These are phyloP conservation scores for Copromyces sp. DNA, from an alignment of 495 filamentous ascomycete species.

Conservation along the genomic window DNA sequence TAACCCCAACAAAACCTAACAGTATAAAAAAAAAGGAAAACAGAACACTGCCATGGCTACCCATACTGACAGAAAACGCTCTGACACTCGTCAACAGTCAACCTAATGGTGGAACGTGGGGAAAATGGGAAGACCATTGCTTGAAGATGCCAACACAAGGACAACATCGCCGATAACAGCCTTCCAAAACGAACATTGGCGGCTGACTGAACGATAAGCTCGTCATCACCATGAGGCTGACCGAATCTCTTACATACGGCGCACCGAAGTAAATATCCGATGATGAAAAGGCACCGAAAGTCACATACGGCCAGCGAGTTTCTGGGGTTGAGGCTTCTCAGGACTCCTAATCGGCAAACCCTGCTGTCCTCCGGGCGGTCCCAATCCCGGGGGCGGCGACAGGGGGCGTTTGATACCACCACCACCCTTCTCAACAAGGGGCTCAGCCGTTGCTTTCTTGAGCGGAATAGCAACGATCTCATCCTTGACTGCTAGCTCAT, in stretches of 20 bases:
- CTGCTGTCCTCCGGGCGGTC: not conserved
- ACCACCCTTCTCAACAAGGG: not conserved
- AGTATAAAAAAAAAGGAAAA: not conserved
- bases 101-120: not conserved
- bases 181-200: not conserved
- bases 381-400: not conserved
- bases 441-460: not conserved
- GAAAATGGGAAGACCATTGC: not conserved
- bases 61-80: not conserved
- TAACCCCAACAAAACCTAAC: not conserved
- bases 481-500: slow-evolving; percentile 15
- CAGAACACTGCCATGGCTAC: not conserved
- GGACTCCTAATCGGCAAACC: not conserved
- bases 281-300: not conserved
- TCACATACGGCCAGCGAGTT: not conserved
- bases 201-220: not conserved
- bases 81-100: not conserved
- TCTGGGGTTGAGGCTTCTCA: not conserved
- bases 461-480: slow-evolving; percentile 18
- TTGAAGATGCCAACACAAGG: not conserved
- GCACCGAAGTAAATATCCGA: not conserved
- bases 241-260: not conserved
- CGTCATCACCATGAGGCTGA: not conserved
- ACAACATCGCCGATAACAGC: not conserved
- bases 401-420: not conserved